A percentile compares a stretch with the other conserved stretches of the same genome.
phyloP scores from a whole-genome alignment of 2,329 filamentous ascomycete species.

The Paraconiothyrium brasiliense region DNA sequence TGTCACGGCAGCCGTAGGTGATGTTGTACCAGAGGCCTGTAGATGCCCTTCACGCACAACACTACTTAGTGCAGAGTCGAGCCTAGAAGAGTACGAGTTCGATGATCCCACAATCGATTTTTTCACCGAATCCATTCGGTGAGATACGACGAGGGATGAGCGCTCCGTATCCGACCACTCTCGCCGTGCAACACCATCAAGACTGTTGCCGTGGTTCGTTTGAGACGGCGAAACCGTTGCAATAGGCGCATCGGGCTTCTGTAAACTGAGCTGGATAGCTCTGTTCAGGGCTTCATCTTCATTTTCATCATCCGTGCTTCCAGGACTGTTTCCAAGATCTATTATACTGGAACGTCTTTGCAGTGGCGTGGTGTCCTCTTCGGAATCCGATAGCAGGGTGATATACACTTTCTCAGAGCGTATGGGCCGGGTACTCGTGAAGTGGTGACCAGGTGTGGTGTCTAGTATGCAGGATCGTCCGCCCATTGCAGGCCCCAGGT shows the following conservation, averaged over 20 bases:
- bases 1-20: not conserved
- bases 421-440: not conserved
- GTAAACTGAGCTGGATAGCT: conserved; percentile 24
- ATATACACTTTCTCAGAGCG: not conserved
- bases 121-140: no score
- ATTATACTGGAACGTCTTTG: not conserved
- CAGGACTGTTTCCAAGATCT: not conserved
- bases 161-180: not conserved
- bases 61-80: no score
- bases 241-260: not conserved
- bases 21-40: not conserved
- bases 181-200: not conserved
- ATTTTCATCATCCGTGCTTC: not conserved
- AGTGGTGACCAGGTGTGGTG: not conserved
- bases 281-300: not conserved
- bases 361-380: conserved; percentile 16
- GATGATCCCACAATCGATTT: no score
- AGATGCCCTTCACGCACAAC: no score
- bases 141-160: no score
- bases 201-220: not conserved
- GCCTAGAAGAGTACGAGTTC: no score
- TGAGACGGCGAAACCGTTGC: not conserved
- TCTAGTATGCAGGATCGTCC: not conserved
- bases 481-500: not conserved
- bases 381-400: conserved; percentile 25